These are phyloP conservation scores for Nymphaea thermarum DNA, from an alignment of 164 flowering plant genomes.

Conservation along the genomic window DNA sequence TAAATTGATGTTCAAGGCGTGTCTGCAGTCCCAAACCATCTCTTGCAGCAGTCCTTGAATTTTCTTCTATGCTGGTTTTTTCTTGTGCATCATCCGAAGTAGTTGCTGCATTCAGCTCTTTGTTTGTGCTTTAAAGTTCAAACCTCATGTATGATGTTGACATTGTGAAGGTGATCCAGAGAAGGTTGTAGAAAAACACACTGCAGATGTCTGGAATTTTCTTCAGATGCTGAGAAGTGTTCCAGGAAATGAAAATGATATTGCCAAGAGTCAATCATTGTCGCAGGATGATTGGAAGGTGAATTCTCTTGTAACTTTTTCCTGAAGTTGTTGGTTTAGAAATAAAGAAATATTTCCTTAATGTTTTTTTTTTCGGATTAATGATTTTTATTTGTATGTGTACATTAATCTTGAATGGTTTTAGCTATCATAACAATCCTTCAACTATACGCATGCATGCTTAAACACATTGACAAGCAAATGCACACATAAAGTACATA, in stretches of 20 bases:
- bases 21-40: no score
- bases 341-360: no score
- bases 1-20: background rate
- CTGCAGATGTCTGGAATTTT: conserved; percentile 33
- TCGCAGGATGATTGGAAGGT: conserved; percentile 68
- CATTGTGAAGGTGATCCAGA: conserved; percentile 25
- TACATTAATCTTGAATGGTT: no score
- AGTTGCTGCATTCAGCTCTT: background rate
- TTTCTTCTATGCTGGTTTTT: background rate
- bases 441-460: no score
- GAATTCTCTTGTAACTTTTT: conserved; percentile 8
- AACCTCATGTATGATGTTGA: background rate
- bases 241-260: conserved; percentile 22
- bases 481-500: no score
- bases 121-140: background rate
- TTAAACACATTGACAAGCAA: no score
- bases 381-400: no score
- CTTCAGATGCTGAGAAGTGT: conserved; percentile 65
- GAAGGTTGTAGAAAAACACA: conserved; percentile 24
- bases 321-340: background rate
- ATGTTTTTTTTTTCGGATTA: no score
- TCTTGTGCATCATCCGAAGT: background rate
- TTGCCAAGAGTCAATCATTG: conserved; percentile 14
- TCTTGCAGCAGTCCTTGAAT: background rate
- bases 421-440: no score